Evolutionary conservation across 2,329 filamentous ascomycete genomes (phyloP), one percentile per base, ranked within the genome.

Genomic region (Diplodia seriata): DNA sequence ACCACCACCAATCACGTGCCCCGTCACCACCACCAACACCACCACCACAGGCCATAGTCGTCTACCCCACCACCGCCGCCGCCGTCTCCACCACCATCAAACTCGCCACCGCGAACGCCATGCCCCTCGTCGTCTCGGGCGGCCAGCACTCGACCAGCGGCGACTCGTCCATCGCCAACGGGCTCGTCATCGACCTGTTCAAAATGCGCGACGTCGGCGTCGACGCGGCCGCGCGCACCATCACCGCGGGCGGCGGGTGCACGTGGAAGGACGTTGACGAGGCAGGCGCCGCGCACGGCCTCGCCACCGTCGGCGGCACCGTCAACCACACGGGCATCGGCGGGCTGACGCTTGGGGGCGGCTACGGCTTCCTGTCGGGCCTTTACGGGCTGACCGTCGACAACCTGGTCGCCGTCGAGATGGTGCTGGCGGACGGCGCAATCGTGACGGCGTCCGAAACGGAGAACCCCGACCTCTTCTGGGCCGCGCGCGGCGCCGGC

Each of bases 321-420:
- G 86, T 89, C 11, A 85, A 85, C 51, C 85, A 89, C 70, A 89
- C 87, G 1, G 87, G 88, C 6, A 84, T 90, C 6, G 87, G 86
- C 2, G 88, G 86, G 0, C 77, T 89, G 15, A 83, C 33, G 40
- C 43, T 62, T 9, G 86, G 86, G 0, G 87, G 87, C 29, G 87
- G 87, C 1, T 87, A 86, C 71, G 86, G 88, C 1, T 83, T 84
- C 75, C 76, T 90, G 18, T 84, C 81, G 31, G 84, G 85, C 0
- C 77, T 79, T 38, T 78, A 86, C 64, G 89, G 89, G 0, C 78
- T 89, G 7, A 80, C 80, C 0, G 83, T 86, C 61, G 85, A 86
- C 74, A 81, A 83, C 69, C 76, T 86, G 7, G 79, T 75, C 0
- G 73, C 75, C 0, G 78, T 74, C 11, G 77, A 75, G 1, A 73